Conservation (phyloP, 495 filamentous ascomycete genomes). For the Sordaria brevicollis region DNA sequence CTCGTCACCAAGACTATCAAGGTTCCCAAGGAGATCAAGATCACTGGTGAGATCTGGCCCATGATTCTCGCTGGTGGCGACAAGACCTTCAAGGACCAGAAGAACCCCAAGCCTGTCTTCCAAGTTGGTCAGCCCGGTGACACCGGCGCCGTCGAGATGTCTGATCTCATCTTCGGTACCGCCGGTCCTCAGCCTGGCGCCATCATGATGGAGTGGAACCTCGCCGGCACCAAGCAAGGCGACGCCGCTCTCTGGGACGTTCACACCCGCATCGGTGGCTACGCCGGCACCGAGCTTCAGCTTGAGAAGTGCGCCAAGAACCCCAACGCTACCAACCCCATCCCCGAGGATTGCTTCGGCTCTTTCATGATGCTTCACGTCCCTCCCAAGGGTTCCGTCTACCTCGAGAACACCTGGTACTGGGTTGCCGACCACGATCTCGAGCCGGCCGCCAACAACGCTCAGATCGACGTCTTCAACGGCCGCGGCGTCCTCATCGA, state of each 20-base stretch:
- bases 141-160: slow-evolving; percentile 69
- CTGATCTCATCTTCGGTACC: slow-evolving; percentile 71
- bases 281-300: slow-evolving; percentile 71
- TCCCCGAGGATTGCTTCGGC: slow-evolving; percentile 52
- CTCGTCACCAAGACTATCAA: slow-evolving; percentile 74
- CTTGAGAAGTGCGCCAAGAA: slow-evolving; percentile 65
- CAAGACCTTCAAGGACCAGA: slow-evolving; percentile 54
- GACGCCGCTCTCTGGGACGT: slow-evolving; percentile 83
- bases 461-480: slow-evolving; percentile 88
- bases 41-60: slow-evolving; percentile 88
- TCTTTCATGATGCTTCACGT: slow-evolving; percentile 79
- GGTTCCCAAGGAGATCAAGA: slow-evolving; percentile 66
- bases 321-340: slow-evolving; percentile 44
- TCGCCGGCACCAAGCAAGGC: slow-evolving; percentile 55
- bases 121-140: slow-evolving; percentile 75
- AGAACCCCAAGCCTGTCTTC: slow-evolving; percentile 61
- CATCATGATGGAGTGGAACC: slow-evolving; percentile 86
- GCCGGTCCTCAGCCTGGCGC: slow-evolving; percentile 72
- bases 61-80: slow-evolving; percentile 73
- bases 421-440: slow-evolving; percentile 95
- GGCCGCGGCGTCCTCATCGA: slow-evolving; percentile 80
- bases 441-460: slow-evolving; percentile 61
- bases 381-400: slow-evolving; percentile 56
- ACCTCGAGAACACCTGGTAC: slow-evolving; percentile 89
- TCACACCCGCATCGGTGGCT: slow-evolving; percentile 78